Evolutionary conservation across 164 flowering plant genomes (phyloP).

Genomic region (Vitis vinifera): DNA sequence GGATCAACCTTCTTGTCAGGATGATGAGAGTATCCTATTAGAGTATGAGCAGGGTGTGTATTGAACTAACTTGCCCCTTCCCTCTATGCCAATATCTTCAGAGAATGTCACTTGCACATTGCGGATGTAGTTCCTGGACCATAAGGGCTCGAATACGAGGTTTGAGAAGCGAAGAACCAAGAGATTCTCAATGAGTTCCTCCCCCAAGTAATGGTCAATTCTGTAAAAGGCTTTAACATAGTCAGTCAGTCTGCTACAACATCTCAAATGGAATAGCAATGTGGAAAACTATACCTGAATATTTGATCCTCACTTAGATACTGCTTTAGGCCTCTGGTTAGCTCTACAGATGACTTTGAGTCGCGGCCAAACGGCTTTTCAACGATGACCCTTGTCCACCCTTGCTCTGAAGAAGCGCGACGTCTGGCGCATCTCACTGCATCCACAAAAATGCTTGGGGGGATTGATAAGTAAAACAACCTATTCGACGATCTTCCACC

Average conservation of each 20-base stretch:
- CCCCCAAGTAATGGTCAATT: conserved; percentile 28
- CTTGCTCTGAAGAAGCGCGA: conserved; percentile 50
- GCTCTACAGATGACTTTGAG: conserved; percentile 47
- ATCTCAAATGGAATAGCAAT: not conserved
- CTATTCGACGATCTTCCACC: conserved; percentile 46
- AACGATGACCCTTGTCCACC: conserved; percentile 71
- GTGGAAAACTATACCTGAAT: conserved; percentile 42
- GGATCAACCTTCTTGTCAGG: not conserved
- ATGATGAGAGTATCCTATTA: no score
- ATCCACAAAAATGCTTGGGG: conserved; percentile 55
- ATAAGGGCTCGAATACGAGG: conserved; percentile 29
- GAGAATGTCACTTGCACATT: conserved; percentile 29
- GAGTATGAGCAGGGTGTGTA: not conserved
- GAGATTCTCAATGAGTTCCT: conserved; percentile 26
- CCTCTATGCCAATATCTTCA: conserved; percentile 27
- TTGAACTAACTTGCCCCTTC: conserved; percentile 52
- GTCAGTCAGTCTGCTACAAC: not conserved
- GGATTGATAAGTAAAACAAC: conserved; percentile 57
- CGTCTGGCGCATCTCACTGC: conserved; percentile 45
- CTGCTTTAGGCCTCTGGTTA: conserved; percentile 51
- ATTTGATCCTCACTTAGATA: conserved; percentile 64
- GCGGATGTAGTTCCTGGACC: conserved; percentile 27
- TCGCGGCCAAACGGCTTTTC: conserved; percentile 80
- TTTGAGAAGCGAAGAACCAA: conserved; percentile 28
- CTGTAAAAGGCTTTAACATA: conserved; percentile 13